Percentiles rank a stretch among this genome's conserved stretches.
phyloP scores from a whole-genome alignment of 2,329 filamentous ascomycete species.

The Dothidotthia symphoricarpi region DNA sequence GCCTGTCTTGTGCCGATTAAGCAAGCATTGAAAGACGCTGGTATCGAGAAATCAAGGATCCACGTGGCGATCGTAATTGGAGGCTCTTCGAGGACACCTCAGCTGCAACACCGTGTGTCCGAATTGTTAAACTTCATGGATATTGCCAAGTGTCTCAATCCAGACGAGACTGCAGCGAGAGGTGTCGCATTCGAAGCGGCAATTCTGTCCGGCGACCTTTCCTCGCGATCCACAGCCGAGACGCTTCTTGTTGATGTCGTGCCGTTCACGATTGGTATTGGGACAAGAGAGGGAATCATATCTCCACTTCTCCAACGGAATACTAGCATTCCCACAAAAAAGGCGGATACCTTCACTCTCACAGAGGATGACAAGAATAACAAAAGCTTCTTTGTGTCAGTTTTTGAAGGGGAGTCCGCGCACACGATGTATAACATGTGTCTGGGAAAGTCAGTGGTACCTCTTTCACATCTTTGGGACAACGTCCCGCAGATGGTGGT shows the following conservation, averaged over 20 bases:
- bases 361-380: slow-evolving; percentile 90
- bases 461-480: too few relatives aligned
- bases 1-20: slow-evolving; percentile 94
- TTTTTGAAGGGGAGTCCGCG: too few relatives aligned
- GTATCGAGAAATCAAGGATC: slow-evolving; percentile 86
- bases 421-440: too few relatives aligned
- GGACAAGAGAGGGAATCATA: slow-evolving; percentile 92
- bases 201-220: slow-evolving; percentile 76
- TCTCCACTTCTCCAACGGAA: slow-evolving; percentile 88
- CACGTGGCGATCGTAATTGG: slow-evolving; percentile 92
- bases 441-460: too few relatives aligned
- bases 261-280: slow-evolving; percentile 86
- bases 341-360: slow-evolving; percentile 92
- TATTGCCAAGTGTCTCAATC: slow-evolving; percentile 96
- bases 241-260: slow-evolving; percentile 91
- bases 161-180: slow-evolving; percentile 92
- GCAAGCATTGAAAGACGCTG: slow-evolving; percentile 92
- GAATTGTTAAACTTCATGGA: slow-evolving; percentile 87
- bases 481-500: too few relatives aligned
- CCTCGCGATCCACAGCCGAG: slow-evolving; percentile 61
- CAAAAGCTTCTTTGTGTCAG: too few relatives aligned
- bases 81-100: slow-evolving; percentile 95
- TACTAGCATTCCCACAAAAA: slow-evolving; percentile 85
- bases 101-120: slow-evolving; percentile 86
- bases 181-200: slow-evolving; percentile 92